Evolutionary conservation across 495 filamentous ascomycete genomes (phyloP).

Genomic region (Xylaria sp.): DNA sequence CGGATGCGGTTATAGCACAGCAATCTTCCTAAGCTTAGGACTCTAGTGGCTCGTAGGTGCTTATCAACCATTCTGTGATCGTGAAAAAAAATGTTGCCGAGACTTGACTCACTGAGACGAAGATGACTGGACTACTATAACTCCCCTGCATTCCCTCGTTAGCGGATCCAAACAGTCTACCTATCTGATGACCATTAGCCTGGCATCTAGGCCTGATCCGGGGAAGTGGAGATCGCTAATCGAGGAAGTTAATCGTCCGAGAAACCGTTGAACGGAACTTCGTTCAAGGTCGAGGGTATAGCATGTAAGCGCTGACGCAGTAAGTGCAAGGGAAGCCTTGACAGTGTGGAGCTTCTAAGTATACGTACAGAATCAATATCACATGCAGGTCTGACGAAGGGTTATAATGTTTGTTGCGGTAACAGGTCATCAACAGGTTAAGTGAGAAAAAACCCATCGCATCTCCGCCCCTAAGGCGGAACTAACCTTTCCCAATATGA

Average conservation of each 20-base stretch:
- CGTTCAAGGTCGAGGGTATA: not conserved
- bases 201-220: slow-evolving; percentile 1
- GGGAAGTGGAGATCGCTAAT: slow-evolving; percentile 2
- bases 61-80: not conserved
- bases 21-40: not conserved
- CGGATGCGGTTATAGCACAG: slow-evolving; percentile 2
- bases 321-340: slow-evolving; percentile 15
- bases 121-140: not conserved
- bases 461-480: slow-evolving; percentile 8
- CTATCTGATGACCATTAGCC: not conserved
- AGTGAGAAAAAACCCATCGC: not conserved
- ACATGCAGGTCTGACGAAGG: slow-evolving; percentile 5
- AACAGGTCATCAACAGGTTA: not conserved
- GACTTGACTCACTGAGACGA: not conserved
- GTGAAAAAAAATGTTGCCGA: not conserved
- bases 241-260: not conserved
- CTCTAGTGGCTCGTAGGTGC: not conserved
- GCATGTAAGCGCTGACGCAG: too few relatives aligned
- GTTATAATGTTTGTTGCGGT: slow-evolving; percentile 2
- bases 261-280: not conserved
- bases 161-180: not conserved
- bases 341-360: slow-evolving; percentile 10
- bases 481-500: not conserved
- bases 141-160: not conserved
- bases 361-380: slow-evolving; percentile 9